Evolutionary conservation across 2,329 filamentous ascomycete genomes (phyloP), one percentile per base, ranked within the genome.

Genomic region (Venturia pyrina): DNA sequence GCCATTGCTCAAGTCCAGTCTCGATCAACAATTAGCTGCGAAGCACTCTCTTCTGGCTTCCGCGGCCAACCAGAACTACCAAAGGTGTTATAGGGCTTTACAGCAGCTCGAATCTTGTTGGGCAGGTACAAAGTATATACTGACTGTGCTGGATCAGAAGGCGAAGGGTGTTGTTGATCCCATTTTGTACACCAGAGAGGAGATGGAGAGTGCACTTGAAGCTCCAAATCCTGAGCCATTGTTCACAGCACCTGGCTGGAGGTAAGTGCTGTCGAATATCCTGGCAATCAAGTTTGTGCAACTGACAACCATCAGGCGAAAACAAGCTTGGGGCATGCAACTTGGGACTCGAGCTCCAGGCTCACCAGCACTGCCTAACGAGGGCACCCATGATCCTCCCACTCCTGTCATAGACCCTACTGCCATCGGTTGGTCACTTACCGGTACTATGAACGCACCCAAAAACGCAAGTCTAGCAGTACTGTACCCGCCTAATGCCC

Each of bases 81-180:
- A 93, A 72, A 83, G 88, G 10, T 96, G 91, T 73, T 93, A 95
- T 74, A 90, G 91, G 72, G 90, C 90, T 0, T 76, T 96, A 13
- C 87, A 93, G 70, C 87, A 90, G 59, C 80, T 96, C n/a, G 86
- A 95, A 70, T 83, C 83, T 0, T 95, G 95, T 72, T 96, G 91
- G 91, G 89, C 89, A 44, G 91, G 91, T 8, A 88, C 91, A 34
- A 88, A 90, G 66, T 96, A 96, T 73, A 96, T 96, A 48, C 78
- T 96, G 46, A 93, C 90, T 0, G 90, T 91, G 0, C 79, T 96
- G 13, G 90, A 96, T 70, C 91, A 96, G 70, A 95, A 95, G 74
- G 87, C 90, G 17, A 91, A 93, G 73, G 91, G 91, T 0, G 90
- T 93, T 46, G 90, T 88, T 76, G 91, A 96, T 71, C 91, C 85